Evolutionary conservation across 2,329 filamentous ascomycete genomes (phyloP).

Genomic region (Fusarium scirpi): DNA sequence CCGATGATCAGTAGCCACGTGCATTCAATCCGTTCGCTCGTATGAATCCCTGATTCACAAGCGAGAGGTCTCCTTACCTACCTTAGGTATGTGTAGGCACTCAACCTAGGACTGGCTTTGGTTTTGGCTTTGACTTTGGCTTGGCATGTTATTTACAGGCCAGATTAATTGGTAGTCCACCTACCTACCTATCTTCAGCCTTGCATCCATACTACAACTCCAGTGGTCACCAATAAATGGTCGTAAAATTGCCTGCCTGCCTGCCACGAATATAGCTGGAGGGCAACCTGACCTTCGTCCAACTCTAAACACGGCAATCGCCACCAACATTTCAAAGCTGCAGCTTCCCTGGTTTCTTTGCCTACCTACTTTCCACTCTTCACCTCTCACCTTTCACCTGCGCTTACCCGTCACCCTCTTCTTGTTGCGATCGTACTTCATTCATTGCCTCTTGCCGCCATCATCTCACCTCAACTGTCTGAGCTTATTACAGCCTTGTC

Average conservation of each 20-base stretch:
- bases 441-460: constrained; percentile 17
- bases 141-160: constrained; percentile 11
- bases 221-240: constrained; percentile 30
- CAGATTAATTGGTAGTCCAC: constrained; percentile 18
- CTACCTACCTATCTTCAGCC: constrained; percentile 30
- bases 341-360: neutral
- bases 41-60: constrained; percentile 36
- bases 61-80: constrained; percentile 34
- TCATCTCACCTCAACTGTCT: constrained; percentile 26
- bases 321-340: constrained; percentile 22
- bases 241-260: constrained; percentile 6
- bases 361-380: neutral
- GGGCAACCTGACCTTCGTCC: neutral
- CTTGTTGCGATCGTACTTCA: constrained; percentile 8
- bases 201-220: constrained; percentile 29
- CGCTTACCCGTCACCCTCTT: constrained; percentile 15
- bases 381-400: neutral
- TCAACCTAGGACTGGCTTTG: constrained; percentile 3
- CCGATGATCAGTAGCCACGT: constrained; percentile 38
- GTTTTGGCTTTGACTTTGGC: constrained; percentile 7
- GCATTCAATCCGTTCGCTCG: constrained; percentile 29
- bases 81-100: neutral
- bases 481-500: constrained; percentile 46
- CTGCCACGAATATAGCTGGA: constrained; percentile 6
- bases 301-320: constrained; percentile 25